These are phyloP conservation scores for Maudiozyma serrabonitensis DNA, from an alignment of 805 yeast genomes.

Conservation along the genomic window DNA sequence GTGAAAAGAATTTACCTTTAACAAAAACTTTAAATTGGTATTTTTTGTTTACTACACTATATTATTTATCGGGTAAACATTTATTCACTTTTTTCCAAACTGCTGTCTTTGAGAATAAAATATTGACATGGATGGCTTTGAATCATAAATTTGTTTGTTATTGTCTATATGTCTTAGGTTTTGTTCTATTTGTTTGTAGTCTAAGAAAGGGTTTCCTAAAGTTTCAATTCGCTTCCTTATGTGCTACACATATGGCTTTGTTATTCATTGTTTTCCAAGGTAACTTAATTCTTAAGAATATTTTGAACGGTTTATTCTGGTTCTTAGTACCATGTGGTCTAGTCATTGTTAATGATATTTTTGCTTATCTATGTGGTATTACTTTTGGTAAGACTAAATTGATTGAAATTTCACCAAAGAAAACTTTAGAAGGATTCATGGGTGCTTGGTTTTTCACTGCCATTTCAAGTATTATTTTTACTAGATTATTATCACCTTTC, in stretches of 20 bases:
- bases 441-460: conserved; percentile 97
- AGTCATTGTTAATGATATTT: conserved; percentile 89
- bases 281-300: conserved; percentile 82
- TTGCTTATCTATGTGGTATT: conserved; percentile 94
- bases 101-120: conserved; percentile 28
- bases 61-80: conserved; percentile 81
- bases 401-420: conserved; percentile 90
- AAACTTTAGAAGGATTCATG: conserved; percentile 92
- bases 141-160: conserved; percentile 83
- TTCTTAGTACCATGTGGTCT: conserved; percentile 83
- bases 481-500: conserved; percentile 53
- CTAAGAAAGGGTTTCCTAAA: conserved; percentile 80
- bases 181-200: conserved; percentile 82
- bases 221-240: conserved; percentile 89
- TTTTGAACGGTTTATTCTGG: conserved; percentile 89
- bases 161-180: conserved; percentile 74
- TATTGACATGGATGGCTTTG: conserved; percentile 48
- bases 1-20: conserved; percentile 73
- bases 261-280: conserved; percentile 88
- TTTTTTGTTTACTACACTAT: conserved; percentile 75
- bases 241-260: conserved; percentile 89
- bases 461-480: conserved; percentile 55
- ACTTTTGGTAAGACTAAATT: conserved; percentile 90
- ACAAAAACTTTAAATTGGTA: conserved; percentile 88
- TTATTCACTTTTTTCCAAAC: conserved; percentile 57